These are phyloP conservation scores for Wallacemonas rigidus DNA, from an alignment of 208 protist species.

Conservation along the genomic window DNA sequence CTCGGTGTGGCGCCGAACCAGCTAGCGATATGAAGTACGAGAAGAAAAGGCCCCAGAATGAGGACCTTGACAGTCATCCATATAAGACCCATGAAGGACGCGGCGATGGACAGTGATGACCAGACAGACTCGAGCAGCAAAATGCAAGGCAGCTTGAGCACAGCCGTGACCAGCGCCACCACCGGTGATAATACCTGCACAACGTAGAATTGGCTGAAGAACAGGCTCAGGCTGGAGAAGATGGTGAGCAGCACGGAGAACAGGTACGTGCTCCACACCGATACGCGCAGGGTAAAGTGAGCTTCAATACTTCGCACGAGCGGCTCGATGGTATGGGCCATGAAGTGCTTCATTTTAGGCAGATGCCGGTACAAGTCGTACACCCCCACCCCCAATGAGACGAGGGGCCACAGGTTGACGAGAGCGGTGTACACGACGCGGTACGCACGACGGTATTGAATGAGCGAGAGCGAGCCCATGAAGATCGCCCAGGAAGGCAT, in stretches of 20 bases:
- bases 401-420: slow-evolving; percentile 69
- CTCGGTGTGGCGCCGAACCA: slow-evolving; percentile 28
- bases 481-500: slow-evolving; percentile 82
- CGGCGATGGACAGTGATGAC: slow-evolving; percentile 27
- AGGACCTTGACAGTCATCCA: slow-evolving; percentile 50
- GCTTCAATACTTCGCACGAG: slow-evolving; percentile 61
- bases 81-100: slow-evolving; percentile 40
- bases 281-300: slow-evolving; percentile 71
- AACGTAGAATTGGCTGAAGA: slow-evolving; percentile 64
- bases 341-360: slow-evolving; percentile 67
- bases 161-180: slow-evolving; percentile 29
- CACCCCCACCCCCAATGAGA: slow-evolving; percentile 71
- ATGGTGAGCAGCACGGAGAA: slow-evolving; percentile 68
- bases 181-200: slow-evolving; percentile 47
- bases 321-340: slow-evolving; percentile 60
- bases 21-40: slow-evolving; percentile 44
- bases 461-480: slow-evolving; percentile 47
- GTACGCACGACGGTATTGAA: slow-evolving; percentile 67
- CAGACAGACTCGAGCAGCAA: slow-evolving; percentile 53
- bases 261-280: slow-evolving; percentile 75
- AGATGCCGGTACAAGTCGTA: slow-evolving; percentile 88
- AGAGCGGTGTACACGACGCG: slow-evolving; percentile 61
- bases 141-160: slow-evolving; percentile 51
- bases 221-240: slow-evolving; percentile 47
- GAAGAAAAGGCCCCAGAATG: slow-evolving; percentile 52